Base-by-base conservation (phyloP, 306 rosid genomes). In the Mimosa bimucronata region DNA sequence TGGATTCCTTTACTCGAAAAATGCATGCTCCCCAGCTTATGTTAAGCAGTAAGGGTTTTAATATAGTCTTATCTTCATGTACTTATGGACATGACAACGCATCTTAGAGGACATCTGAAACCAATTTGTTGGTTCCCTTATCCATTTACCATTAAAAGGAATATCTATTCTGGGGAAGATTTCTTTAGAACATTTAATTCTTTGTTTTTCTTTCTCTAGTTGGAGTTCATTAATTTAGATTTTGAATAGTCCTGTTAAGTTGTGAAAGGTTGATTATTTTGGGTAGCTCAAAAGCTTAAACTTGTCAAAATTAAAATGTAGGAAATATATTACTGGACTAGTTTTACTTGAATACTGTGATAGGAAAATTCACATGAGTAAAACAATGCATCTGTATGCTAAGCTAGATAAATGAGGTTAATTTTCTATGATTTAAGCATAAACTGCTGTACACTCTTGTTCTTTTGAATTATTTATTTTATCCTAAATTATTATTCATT, bases 401-500 rank as follows among this genome's bases (percentile, higher is more conserved):
- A 40, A 48, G 66, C 77, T 45, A 29, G 55, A 50, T 30, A 81
- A 76, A 73, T 68, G 48, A 62, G 66, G 68, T 74, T 26, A 29
- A 57, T 78, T 71, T 78, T 73, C 34, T 73, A 66, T 25, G 37
- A 21, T 71, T 16, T 75, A 57, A 38, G 11, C 42, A 31, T 40
- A 50, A 73, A 70, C 83, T 19, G 42, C 75, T 80, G 42, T 72
- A 44, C n/a, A 50, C 28, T 2, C 57, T 71, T 71, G 46, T 44
- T 72, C 41, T 79, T 66, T 73, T 12, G 38, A 58, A 73, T 75
- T 77, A 45, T 79, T 37, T 80, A 75, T 31, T 80, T 66, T 45
- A 48, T 45, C 71, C 77, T 53, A 29, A 68, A 38, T 71, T 66
- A 82, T 75, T 25, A 55, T 55, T 21, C 14, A 55, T 21, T 55